A percentile compares a stretch with the other conserved stretches of the same genome.
These are phyloP conservation scores for Calonectria multiphialidica DNA, from an alignment of 2,329 filamentous ascomycete genomes.

Conservation along the genomic window DNA sequence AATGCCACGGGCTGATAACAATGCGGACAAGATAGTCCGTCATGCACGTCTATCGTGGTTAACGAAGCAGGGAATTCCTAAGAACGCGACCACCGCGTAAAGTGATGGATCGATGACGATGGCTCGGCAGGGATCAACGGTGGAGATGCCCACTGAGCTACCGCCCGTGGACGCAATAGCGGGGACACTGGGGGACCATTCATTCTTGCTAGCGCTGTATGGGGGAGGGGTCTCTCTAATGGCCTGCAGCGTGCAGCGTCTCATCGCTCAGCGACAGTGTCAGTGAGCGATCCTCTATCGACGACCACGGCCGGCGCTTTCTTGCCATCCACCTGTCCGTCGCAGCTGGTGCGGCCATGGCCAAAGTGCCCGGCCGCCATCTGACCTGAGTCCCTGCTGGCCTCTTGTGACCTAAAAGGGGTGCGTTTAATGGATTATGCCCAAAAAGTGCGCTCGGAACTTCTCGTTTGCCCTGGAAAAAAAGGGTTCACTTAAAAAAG, in stretches of 20 bases:
- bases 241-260: background rate
- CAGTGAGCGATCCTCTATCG: background rate
- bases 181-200: conserved; percentile 14
- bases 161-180: conserved; percentile 14
- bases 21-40: background rate
- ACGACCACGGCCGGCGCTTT: background rate
- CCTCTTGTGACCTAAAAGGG: background rate
- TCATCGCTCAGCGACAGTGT: background rate
- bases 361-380: background rate
- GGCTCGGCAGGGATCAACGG: conserved; percentile 20
- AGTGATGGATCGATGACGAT: conserved; percentile 31
- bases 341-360: background rate
- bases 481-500: conserved; percentile 8
- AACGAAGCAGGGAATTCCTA: background rate
- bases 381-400: background rate
- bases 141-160: conserved; percentile 8
- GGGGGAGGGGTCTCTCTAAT: conserved; percentile 19
- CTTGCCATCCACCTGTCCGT: background rate
- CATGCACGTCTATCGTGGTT: background rate
- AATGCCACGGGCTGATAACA: background rate
- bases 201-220: conserved; percentile 8
- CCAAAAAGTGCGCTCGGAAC: background rate
- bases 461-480: background rate
- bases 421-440: background rate
- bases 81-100: conserved; percentile 25